Percentiles rank a stretch among this genome's conserved stretches.
These are phyloP conservation scores for Camelina laxa DNA, from an alignment of 345 rosid species.

Conservation along the genomic window DNA sequence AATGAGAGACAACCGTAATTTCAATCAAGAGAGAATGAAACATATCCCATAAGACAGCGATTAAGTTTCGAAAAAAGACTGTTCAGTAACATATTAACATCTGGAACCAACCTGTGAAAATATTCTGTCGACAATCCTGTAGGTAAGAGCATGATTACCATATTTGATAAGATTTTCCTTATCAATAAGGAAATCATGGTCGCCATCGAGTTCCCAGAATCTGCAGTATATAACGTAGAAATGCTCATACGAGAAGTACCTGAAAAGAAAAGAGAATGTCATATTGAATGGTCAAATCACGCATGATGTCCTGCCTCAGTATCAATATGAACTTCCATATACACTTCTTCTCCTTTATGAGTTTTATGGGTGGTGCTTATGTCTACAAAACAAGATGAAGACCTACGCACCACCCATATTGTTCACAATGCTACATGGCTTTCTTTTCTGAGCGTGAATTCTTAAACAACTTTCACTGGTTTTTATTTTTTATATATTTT, in stretches of 20 bases:
- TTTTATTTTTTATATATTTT: too few relatives aligned
- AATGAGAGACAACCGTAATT: constrained; percentile 4
- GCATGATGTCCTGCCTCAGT: constrained; percentile 8
- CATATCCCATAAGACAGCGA: not conserved
- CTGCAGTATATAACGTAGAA: constrained; percentile 87
- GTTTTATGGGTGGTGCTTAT: not conserved
- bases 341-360: not conserved
- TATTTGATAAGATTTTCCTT: constrained; percentile 80
- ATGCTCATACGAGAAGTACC: constrained; percentile 96
- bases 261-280: constrained; percentile 40
- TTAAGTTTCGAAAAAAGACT: not conserved
- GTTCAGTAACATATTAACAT: constrained; percentile 43
- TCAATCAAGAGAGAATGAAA: constrained; percentile 11
- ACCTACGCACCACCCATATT: constrained; percentile 2
- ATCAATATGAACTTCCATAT: constrained; percentile 9
- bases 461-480: not conserved
- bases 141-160: constrained; percentile 84
- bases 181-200: constrained; percentile 83
- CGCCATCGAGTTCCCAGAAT: constrained; percentile 84
- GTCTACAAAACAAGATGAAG: constrained; percentile 9
- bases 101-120: constrained; percentile 75
- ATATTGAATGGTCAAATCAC: constrained; percentile 12
- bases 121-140: constrained; percentile 85
- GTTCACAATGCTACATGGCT: not conserved
- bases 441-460: not conserved